Base-by-base conservation (phyloP, 371 early-diverging fungal genomes). In the Cokeromyces recurvatus region DNA sequence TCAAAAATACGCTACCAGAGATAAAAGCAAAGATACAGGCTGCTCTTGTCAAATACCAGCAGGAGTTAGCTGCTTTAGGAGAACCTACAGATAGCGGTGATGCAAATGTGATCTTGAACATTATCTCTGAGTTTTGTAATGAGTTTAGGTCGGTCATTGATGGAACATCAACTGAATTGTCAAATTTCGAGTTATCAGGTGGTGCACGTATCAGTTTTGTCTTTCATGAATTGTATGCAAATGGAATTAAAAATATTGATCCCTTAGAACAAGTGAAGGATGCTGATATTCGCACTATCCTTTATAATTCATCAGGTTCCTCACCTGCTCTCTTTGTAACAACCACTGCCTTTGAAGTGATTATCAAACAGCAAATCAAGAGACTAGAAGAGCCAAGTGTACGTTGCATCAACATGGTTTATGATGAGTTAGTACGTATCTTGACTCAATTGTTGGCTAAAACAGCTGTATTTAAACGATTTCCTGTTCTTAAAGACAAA, bases 121-220 rank as follows among this genome's bases (percentile, higher is more conserved):
- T 95, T 40, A 95, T 98, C 51, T 96, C 98, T 16, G 98, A 98
- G 63, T 97, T 98, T 60, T 89, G 90, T 57, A 91, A 73, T 43
- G 97, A 97, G 57, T 97, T 94, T 75, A 84, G 93, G 36, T 86
- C 92, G 12, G 78, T 94, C 34, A 85, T 98, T 39, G 95, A 95
- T 49, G 98, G 97, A 55, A 94, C 90, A 43, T 87, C 95, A 5
- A 83, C 87, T 40, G 97, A 97, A 39, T 73, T 95, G 23, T 83
- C 94, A 3, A 84, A 89, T 32, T 90, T 86, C 67, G 99, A 99
- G 71, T 77, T 99, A 4, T 85, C 91, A 22, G 98, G 99, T 50
- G 99, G 99, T 57, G 99, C 99, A 3, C 89, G 99, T 60, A 92
- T 99, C 46, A 85, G 89, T 56, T 99, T 93, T 82, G 97, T 98